Evolutionary conservation across 116 monocot species (phyloP).

Genomic region (Dioscorea cayenensis): DNA sequence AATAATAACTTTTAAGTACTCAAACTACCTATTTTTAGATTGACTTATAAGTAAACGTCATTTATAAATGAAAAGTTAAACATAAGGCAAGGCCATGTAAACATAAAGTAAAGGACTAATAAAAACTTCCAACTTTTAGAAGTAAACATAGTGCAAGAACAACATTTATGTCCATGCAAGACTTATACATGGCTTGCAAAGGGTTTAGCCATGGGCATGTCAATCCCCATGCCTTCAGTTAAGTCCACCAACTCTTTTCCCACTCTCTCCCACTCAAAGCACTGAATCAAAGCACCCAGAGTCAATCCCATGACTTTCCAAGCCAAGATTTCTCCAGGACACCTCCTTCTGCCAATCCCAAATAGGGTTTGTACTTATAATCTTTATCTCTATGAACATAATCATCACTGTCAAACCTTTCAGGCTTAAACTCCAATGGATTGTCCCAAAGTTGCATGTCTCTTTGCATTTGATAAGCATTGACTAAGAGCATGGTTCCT

Average conservation of each 20-base stretch:
- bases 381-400: not conserved
- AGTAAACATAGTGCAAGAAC: not conserved
- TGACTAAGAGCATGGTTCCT: conserved; percentile 15
- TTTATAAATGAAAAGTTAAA: too few relatives aligned
- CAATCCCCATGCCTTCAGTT: conserved; percentile 23
- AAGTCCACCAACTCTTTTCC: conserved; percentile 24
- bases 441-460: conserved; percentile 17
- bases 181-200: conserved; percentile 23
- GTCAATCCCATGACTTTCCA: conserved; percentile 22
- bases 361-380: conserved; percentile 9
- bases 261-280: conserved; percentile 31
- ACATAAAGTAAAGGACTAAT: too few relatives aligned
- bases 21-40: too few relatives aligned
- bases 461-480: conserved; percentile 22
- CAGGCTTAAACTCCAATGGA: conserved; percentile 22
- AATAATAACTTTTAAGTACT: too few relatives aligned
- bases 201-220: conserved; percentile 18
- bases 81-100: too few relatives aligned
- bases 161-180: not conserved
- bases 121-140: too few relatives aligned
- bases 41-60: too few relatives aligned
- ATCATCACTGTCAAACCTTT: conserved; percentile 10
- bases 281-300: conserved; percentile 21
- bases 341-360: conserved; percentile 37
- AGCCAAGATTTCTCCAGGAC: conserved; percentile 40